Base-by-base conservation (phyloP, 2,329 filamentous ascomycete genomes). In the Pseudogymnoascus sp. region DNA sequence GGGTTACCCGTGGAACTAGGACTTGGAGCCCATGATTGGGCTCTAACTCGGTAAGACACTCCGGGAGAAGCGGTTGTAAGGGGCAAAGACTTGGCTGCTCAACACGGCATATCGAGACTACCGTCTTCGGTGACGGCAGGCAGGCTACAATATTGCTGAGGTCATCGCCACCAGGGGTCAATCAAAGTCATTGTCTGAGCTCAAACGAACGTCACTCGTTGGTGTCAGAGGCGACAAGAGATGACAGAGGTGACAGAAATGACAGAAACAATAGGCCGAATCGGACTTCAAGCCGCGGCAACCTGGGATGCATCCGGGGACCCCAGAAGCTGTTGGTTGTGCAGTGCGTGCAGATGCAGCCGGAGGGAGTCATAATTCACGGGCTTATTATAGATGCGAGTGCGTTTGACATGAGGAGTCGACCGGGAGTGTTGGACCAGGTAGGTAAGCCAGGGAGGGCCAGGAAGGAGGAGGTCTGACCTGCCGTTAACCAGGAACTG, bases 281-380 rank as follows among this genome's bases (percentile, higher is more conserved):
- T 54, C 47, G 47, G 47, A 54, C 47, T 20, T 20, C 47, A 54
- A 54, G 47, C 47, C 47, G 47, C 47, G 47, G 47, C 47, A 54
- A 32, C 47, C 32, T 54, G 28, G 47, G 28, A 54, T 54, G 28
- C 47, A 11, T 54, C 28, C 47, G 47, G 47, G 47, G 47, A 54
- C 47, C 47, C 47, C 47, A 54, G 47, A 11, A 54, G 47, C 47
- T 54, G 47, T 54, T 54, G 43, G 43, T 54, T 54, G 43, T 54
- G 43, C 39, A 43, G 16, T 39, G 37, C 41, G 16, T 39, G 37
- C 20, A 47, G 25, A 54, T 20, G 43, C 43, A 54, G 25, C 8
- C 9, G 25, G 9, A 54, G 25, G 43, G 43, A 54, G 43, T 54
- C 47, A 54, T 32, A 54, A 54, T 54, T 54, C 47, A 32, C 25